A percentile compares a stretch with the other conserved stretches of the same genome.
Conservation (phyloP, 345 rosid genomes). For the Clarkia xantiana region DNA sequence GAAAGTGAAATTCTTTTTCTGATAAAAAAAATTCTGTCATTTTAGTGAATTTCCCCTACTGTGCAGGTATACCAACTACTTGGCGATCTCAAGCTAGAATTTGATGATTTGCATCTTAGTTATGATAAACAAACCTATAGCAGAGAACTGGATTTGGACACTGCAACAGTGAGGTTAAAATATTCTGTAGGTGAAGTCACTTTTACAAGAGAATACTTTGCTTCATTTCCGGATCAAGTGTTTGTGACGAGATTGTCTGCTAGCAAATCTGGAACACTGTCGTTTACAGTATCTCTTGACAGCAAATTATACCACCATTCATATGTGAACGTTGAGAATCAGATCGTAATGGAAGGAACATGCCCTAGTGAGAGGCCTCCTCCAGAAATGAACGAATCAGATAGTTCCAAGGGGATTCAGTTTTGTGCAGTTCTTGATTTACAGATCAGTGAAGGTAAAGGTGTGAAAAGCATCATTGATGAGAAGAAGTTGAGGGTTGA, state of each 20-base stretch:
- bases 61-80: conserved; percentile 71
- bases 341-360: conserved; percentile 50
- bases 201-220: conserved; percentile 55
- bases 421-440: conserved; percentile 58
- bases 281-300: conserved; percentile 49
- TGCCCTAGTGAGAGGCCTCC: conserved; percentile 63
- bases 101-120: conserved; percentile 53
- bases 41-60: conserved; percentile 9
- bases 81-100: conserved; percentile 70
- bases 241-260: conserved; percentile 52
- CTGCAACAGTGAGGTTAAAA: conserved; percentile 54
- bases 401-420: conserved; percentile 45
- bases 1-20: no score
- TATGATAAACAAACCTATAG: conserved; percentile 46
- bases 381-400: conserved; percentile 21
- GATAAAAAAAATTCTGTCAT: not conserved
- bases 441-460: conserved; percentile 39
- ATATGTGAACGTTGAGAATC: conserved; percentile 29
- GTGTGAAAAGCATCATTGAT: conserved; percentile 31
- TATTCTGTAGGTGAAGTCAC: conserved; percentile 50
- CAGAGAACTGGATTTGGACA: conserved; percentile 85
- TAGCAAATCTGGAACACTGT: conserved; percentile 46
- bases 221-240: conserved; percentile 60
- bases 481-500: conserved; percentile 55
- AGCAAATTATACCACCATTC: conserved; percentile 49